Base-by-base conservation (phyloP, 2,329 filamentous ascomycete genomes). In the Ophiocordyceps camponoti-saundersi region DNA sequence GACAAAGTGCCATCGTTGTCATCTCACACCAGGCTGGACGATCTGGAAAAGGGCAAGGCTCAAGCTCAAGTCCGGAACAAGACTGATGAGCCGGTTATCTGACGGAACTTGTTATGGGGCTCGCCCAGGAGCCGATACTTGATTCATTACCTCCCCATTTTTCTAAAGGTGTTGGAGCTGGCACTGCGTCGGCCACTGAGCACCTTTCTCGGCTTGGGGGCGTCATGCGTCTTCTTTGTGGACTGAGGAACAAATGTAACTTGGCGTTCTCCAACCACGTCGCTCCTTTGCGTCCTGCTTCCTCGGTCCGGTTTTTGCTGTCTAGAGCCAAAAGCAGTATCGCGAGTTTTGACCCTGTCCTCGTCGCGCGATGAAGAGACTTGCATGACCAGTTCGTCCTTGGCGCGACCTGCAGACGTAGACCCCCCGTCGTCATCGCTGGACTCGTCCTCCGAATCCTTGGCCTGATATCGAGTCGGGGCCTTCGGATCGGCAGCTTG, bases 161-260 rank as follows among this genome's bases (percentile, higher is more conserved):
- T 73, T 60, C 82, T 75, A 61, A 88, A 85, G 40, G 79, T 79
- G 63, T 90, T 89, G 46, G 73, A 74, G 63, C 82, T 87, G 45
- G 85, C 85, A 62, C 82, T 88, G 56, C 84, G 69, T 56, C 84
- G 75, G 48, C 60, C 59, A 47, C 66, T 66, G 43, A 47, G 49
- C 29, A 59, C 59, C 53, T 61, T 65, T 42, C 59, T 59, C 42
- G 59, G 56, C 26, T 59, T 57, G 23, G 59, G 54, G 20, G 54
- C 56, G 23, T 61, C 55, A 36, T 70, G 61, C 58, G 68, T 65
- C 56, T 72, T 77, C 60, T 65, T 75, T 53, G 61, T 70, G 10
- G 67, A 70, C 51, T 73, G 69, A 10, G 83, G 83, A 49, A 80
- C 72, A 61, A 89, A 90, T n/a, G 80, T 82, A 51, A 89, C 72